A percentile compares a stretch with the other conserved stretches of the same genome.
phyloP scores from a whole-genome alignment of 805 yeast species.

The Starmerella riodocensis region DNA sequence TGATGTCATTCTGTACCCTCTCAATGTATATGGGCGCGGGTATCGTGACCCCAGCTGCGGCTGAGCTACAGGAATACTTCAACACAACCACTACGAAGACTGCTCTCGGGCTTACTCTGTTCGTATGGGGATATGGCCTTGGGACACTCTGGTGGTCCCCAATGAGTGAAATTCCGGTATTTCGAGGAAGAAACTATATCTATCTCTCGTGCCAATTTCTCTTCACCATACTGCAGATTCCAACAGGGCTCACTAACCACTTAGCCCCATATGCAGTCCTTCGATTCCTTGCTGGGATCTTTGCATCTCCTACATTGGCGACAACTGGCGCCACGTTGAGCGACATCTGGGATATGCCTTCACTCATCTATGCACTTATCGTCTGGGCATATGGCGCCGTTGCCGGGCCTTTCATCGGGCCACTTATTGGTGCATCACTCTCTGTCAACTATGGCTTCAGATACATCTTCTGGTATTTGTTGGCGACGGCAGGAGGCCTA shows the following conservation, averaged over 20 bases:
- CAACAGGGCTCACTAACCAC: conserved; percentile 39
- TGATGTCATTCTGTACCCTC: conserved; percentile 35
- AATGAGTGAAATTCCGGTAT: conserved; percentile 36
- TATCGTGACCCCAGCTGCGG: conserved; percentile 43
- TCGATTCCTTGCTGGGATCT: conserved; percentile 42
- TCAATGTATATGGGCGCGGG: conserved; percentile 50
- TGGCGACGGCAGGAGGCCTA: conserved; percentile 30
- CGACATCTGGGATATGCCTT: conserved; percentile 35
- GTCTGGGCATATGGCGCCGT: conserved; percentile 43
- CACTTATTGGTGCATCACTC: conserved; percentile 43
- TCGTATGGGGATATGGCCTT: conserved; percentile 47
- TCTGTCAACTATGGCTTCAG: conserved; percentile 38
- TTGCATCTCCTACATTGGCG: conserved; percentile 43
- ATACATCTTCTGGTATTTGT: conserved; percentile 42
- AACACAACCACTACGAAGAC: conserved; percentile 34
- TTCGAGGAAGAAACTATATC: conserved; percentile 38
- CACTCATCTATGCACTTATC: conserved; percentile 36
- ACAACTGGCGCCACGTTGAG: conserved; percentile 48
- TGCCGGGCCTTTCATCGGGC: conserved; percentile 45
- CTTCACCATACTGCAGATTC: conserved; percentile 42
- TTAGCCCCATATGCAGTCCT: conserved; percentile 39
- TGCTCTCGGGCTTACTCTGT: conserved; percentile 39
- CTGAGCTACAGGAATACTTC: conserved; percentile 32
- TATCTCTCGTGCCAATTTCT: conserved; percentile 36
- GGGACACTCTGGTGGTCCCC: conserved; percentile 48